Evolutionary conservation across 305 asterid genomes (phyloP), one percentile per base, ranked within the genome.

Genomic region (Plantago coronopus): DNA sequence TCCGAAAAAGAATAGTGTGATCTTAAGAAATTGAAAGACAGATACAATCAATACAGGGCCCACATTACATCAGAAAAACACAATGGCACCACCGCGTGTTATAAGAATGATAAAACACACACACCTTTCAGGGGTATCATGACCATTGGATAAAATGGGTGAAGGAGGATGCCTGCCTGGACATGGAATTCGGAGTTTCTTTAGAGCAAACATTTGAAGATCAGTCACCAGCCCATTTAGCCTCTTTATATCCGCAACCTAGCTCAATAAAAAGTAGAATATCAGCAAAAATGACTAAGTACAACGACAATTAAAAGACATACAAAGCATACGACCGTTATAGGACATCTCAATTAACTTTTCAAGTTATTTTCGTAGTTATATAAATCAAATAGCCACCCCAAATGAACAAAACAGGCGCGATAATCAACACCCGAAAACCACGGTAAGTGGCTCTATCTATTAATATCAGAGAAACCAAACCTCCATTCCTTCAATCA

Each of bases 131-230:
- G 68, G 72, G 17, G 74, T 50, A 20, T 2, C 3, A 53, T 53
- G 58, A 42, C 75, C 82, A 72, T 68, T 80, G 69, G 80, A 73
- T 69, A 82, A 64, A 79, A 42, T 56, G 20, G 89, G 82, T 17
- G 95, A 89, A 60, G 93, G 95, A 2, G 87, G 93, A 71, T 87
- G 95, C 78, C 86, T 78, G 63, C 97, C 96, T 0, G 95, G 97
- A 69, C 77, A 78, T 0, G 97, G 97, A 75, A 89, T 89, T 62
- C 73, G 79, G 64, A 87, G 88, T 7, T 87, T 76, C 85, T 81
- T 85, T 42, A 82, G 80, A 59, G 91, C 95, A 78, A 85, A 89
- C 96, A 87, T 89, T 75, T 87, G 97, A 45, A 79, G 79, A 78
- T 89, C 96, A 13, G 95, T 78, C 60, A 80, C 83, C 78, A 89